A percentile compares a stretch with the other conserved stretches of the same genome.
phyloP scores from a whole-genome alignment of 2,329 filamentous ascomycete species.

The Coniochaeta ligniaria region DNA sequence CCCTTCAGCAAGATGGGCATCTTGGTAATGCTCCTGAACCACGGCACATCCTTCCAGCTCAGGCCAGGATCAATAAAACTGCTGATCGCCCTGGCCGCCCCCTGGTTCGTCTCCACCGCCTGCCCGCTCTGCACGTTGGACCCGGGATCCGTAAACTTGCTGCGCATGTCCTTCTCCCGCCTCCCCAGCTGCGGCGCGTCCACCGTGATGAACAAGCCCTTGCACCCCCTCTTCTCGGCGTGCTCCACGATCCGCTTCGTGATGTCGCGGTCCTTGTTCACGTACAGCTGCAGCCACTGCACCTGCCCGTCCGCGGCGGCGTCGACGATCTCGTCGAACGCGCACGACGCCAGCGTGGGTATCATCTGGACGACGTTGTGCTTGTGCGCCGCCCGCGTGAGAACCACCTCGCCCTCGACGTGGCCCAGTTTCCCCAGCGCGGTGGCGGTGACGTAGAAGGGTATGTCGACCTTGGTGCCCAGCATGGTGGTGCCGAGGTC shows the following conservation, averaged over 20 bases:
- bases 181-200: slow-evolving; percentile 93
- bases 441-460: slow-evolving; percentile 95
- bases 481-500: slow-evolving; percentile 92
- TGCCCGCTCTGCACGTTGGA: slow-evolving; percentile 74
- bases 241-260: slow-evolving; percentile 87
- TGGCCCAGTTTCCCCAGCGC: slow-evolving; percentile 92
- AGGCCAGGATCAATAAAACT: slow-evolving; percentile 95
- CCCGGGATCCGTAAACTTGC: slow-evolving; percentile 79
- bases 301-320: slow-evolving; percentile 72
- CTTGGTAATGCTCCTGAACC: slow-evolving; percentile 82
- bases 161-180: slow-evolving; percentile 95
- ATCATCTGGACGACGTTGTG: slow-evolving; percentile 98
- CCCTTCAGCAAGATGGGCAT: slow-evolving; percentile 98
- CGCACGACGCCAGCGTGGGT: slow-evolving; percentile 90
- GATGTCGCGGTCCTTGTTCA: slow-evolving; percentile 91
- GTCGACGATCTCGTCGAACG: slow-evolving; percentile 94
- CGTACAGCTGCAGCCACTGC: slow-evolving; percentile 95
- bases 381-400: slow-evolving; percentile 75
- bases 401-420: slow-evolving; percentile 85
- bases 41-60: slow-evolving; percentile 88
- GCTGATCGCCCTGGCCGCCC: slow-evolving; percentile 89
- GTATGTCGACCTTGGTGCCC: slow-evolving; percentile 73
- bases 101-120: slow-evolving; percentile 78
- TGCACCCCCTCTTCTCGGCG: slow-evolving; percentile 86
- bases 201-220: slow-evolving; percentile 95